These are phyloP conservation scores for Passalora sequoiae DNA, from an alignment of 2,329 filamentous ascomycete species.

Conservation along the genomic window DNA sequence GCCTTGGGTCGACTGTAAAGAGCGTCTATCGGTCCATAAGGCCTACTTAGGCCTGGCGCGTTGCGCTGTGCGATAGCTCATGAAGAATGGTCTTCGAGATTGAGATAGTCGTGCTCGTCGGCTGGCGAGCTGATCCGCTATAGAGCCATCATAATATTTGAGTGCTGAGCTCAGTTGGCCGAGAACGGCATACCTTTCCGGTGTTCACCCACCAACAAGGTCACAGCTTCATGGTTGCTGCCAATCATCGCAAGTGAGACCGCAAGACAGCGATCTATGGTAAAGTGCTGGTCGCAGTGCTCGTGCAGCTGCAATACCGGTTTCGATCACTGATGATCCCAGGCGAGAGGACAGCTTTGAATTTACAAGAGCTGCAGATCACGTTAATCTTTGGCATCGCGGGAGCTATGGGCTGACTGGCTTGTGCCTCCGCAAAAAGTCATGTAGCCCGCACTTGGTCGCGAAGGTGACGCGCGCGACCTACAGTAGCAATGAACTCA, in stretches of 20 bases:
- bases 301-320: too few relatives aligned
- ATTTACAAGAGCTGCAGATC: too few relatives aligned
- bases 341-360: too few relatives aligned
- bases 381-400: too few relatives aligned
- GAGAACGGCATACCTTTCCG: constrained; percentile 5
- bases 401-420: too few relatives aligned
- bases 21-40: too few relatives aligned
- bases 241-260: not conserved
- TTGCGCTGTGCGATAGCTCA: not conserved
- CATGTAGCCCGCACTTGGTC: too few relatives aligned
- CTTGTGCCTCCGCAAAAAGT: too few relatives aligned
- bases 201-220: constrained; percentile 1
- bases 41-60: constrained; percentile 4
- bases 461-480: too few relatives aligned
- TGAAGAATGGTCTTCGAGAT: not conserved
- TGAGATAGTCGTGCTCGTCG: not conserved
- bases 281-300: not conserved
- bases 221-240: not conserved
- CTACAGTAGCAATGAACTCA: constrained; percentile 1
- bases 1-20: too few relatives aligned
- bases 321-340: too few relatives aligned
- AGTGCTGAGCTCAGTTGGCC: not conserved
- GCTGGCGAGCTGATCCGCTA: not conserved
- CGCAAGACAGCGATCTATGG: not conserved
- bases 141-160: not conserved